Base-by-base conservation (phyloP, 495 filamentous ascomycete species). In the Penicillium crystallinum region DNA sequence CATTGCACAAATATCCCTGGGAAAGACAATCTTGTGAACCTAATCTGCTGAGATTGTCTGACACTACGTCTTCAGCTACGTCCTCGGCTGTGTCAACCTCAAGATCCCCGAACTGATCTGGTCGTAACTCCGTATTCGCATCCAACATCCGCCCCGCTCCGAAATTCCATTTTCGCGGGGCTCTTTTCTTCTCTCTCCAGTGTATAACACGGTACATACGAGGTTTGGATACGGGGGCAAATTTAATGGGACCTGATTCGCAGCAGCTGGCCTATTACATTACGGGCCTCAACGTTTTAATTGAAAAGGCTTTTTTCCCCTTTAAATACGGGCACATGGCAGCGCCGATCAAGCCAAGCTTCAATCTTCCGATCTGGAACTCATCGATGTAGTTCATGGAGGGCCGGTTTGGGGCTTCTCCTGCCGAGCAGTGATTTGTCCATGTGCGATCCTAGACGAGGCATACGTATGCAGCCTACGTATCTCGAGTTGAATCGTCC, bases 111-210 rank as follows among this genome's bases (percentile, higher is more conserved):
- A 18, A 18, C 23, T 22, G 21, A 21, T 54, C 58, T 19, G 42
- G 14, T 65, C 62, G 62, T n/a, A n/a, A n/a, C n/a, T n/a, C n/a
- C n/a, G n/a, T 65, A 65, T 57, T 65, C 62, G 56, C 56, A 53
- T 58, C 48, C 52, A 50, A 21, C 37, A 45, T 57, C 38, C 62
- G 62, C 59, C 62, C 62, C 59, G 56, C 62, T 52, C 61, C 41
- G 39, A 35, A 42, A 57, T 30, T 17, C 23, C 50, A 55, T 56
- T 31, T 31, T 46, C 42, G 45, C 60, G 36, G 49, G 46, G 48
- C 55, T 51, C 42, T 59, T 56, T 53, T 38, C 46, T 2, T 11
- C 14, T n/a, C 34, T 14, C 11, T 11, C n/a, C 34, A 36, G 34
- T 36, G 17, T 17, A 6, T 17, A 15, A 6, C 5, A 15, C 34